Base-by-base conservation (phyloP, 23 red algal genomes). In the Gracilaria caudata region DNA sequence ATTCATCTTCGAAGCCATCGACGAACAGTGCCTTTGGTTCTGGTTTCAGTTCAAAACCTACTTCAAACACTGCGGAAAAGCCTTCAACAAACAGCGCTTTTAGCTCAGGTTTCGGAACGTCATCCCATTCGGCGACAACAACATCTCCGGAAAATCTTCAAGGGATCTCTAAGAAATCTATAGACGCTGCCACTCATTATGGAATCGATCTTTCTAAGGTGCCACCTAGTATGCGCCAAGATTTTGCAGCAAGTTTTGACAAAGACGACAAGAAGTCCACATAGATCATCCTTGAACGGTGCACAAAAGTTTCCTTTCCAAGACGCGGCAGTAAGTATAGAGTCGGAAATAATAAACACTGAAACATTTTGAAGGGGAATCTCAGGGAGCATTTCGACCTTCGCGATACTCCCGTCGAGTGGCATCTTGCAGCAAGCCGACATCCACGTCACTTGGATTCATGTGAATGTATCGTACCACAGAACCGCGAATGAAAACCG, bases 401-500 rank as follows among this genome's bases (percentile, higher is more conserved):
- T 70, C 73, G 63, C 76, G 55, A 70, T 90, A 90, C 40, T 90
- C 86, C 16, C 92, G 83, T 38, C 96, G 86, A 21, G 92, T 95
- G 56, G 96, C 96, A 44, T 98, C 96, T 56, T 98, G 92, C 46
- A 98, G 59, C 66, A 98, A 73, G 39, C 90, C 70, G 17, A 83
- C 70, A 78, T 98, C 93, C 0, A 98, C 92, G 43, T 95, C 89
- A 14, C 73, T 54, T 25, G 83, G 53, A 33, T 89, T 86, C 40
- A 98, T 78, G 43, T 95, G 93, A 16, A 98, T 82, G 86, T 98
- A 98, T 32, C 96, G 93, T 40, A 98, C 91, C 16, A 94, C 92
- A 45, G 87, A 92, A 55, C 93, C 96, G 25, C 96, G 89, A 58
- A 98, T 94, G 90, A 94, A 98, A 29, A 88, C 81, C 58, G 73